phyloP scores from a whole-genome alignment of 2,329 filamentous ascomycete genomes.

The Sporothrix globosa region DNA sequence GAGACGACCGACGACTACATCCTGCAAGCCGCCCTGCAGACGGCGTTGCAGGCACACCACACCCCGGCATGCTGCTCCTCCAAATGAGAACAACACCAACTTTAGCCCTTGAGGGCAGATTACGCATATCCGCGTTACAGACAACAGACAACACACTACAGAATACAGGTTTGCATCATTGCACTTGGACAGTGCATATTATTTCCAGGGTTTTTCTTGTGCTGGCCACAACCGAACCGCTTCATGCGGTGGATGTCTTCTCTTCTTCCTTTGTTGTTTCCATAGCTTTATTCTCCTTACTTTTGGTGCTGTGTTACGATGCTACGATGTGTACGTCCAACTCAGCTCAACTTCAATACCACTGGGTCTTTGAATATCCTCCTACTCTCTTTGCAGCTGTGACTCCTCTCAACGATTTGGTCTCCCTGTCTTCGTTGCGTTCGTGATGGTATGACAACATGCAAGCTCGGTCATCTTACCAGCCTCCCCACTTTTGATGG shows the following conservation, averaged over 20 bases:
- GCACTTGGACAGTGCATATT: not conserved
- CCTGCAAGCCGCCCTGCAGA: not conserved
- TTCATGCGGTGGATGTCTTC: not conserved
- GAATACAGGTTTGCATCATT: not conserved
- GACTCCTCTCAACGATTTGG: not conserved
- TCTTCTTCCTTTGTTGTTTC: not conserved
- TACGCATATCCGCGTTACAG: not conserved
- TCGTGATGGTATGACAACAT: not conserved
- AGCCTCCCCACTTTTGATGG: not conserved
- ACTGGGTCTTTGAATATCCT: not conserved
- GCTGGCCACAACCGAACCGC: not conserved
- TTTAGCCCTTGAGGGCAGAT: not conserved
- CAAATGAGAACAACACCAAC: not conserved
- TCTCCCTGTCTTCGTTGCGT: not conserved
- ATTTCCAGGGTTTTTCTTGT: not conserved
- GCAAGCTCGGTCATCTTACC: not conserved
- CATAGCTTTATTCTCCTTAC: not conserved
- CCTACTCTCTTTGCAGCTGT: not conserved
- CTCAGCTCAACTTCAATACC: not conserved
- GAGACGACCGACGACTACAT: slow-evolving; percentile 15
- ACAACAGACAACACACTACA: no score
- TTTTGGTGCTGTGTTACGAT: not conserved
- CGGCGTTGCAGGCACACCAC: not conserved
- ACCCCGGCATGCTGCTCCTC: not conserved
- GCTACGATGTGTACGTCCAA: slow-evolving; percentile 3